phyloP scores from a whole-genome alignment of 768 basidiomycete species.

The Russula griseocarnosa region DNA sequence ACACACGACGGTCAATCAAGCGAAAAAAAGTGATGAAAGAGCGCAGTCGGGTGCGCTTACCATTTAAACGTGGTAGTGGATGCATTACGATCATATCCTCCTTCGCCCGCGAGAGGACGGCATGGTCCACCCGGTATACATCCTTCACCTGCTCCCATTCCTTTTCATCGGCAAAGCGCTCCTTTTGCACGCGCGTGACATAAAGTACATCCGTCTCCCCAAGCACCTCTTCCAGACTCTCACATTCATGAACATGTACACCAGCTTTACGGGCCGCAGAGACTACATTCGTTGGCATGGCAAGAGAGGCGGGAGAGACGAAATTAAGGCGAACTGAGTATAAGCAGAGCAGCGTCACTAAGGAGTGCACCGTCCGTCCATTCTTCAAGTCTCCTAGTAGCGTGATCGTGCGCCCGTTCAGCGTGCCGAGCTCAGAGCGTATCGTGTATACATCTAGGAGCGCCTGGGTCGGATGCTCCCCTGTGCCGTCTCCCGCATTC shows the following conservation, averaged over 20 bases:
- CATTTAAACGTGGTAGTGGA: slow-evolving; percentile 90
- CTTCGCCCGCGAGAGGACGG: slow-evolving; percentile 88
- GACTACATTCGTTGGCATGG: slow-evolving; percentile 87
- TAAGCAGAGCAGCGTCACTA: slow-evolving; percentile 86
- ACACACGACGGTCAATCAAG: slow-evolving; percentile 8
- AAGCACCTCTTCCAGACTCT: slow-evolving; percentile 88
- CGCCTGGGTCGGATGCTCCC: slow-evolving; percentile 97
- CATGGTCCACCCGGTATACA: slow-evolving; percentile 89
- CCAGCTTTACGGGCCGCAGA: slow-evolving; percentile 80
- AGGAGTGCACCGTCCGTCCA: slow-evolving; percentile 93
- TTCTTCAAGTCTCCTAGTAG: slow-evolving; percentile 96
- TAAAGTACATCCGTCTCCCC: slow-evolving; percentile 94
- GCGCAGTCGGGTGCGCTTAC: slow-evolving; percentile 39
- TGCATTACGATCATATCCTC: slow-evolving; percentile 99
- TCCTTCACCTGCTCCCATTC: slow-evolving; percentile 94
- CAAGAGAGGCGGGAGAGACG: slow-evolving; percentile 79
- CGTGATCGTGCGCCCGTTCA: slow-evolving; percentile 92
- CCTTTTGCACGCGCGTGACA: slow-evolving; percentile 93
- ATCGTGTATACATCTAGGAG: slow-evolving; percentile 90
- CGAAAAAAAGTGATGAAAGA: neutral
- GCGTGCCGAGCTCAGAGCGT: slow-evolving; percentile 94
- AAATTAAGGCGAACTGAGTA: slow-evolving; percentile 96
- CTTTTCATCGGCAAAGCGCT: slow-evolving; percentile 73
- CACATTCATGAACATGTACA: slow-evolving; percentile 70
- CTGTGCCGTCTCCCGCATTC: slow-evolving; percentile 95